Evolutionary conservation across 768 basidiomycete genomes (phyloP).

Genomic region (Suillus cothurnatus): DNA sequence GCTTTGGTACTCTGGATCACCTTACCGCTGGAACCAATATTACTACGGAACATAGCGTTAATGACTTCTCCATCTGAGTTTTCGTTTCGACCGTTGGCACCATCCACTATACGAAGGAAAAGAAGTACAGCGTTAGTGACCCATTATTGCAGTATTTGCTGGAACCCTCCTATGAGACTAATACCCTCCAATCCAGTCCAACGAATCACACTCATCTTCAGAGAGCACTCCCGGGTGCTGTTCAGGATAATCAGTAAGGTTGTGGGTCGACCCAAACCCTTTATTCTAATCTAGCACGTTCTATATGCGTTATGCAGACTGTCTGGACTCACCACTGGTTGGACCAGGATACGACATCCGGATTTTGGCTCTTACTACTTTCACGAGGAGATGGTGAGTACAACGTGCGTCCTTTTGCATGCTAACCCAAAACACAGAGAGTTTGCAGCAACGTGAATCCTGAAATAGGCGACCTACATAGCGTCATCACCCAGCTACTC

Average conservation of each 20-base stretch:
- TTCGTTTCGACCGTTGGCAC: slow-evolving; percentile 1
- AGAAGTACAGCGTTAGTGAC: not conserved
- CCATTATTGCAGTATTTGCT: not conserved
- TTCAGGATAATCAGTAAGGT: not conserved
- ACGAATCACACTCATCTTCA: not conserved
- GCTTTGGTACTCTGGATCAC: not conserved
- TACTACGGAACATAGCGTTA: not conserved
- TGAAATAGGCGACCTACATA: not conserved
- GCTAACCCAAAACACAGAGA: slow-evolving; percentile 3
- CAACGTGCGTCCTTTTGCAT: slow-evolving; percentile 16
- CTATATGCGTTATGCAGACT: not conserved
- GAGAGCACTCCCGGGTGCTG: not conserved
- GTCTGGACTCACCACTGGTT: slow-evolving; percentile 18
- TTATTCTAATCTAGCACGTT: slow-evolving; percentile 1
- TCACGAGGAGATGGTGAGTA: slow-evolving; percentile 32
- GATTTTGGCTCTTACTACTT: slow-evolving; percentile 36
- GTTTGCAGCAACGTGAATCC: slow-evolving; percentile 10
- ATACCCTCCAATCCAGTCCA: not conserved
- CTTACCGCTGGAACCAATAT: not conserved
- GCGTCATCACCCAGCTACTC: not conserved
- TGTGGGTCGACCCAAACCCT: not conserved
- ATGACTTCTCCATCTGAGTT: not conserved
- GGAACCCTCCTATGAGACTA: not conserved
- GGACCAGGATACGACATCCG: slow-evolving; percentile 32
- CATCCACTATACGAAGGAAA: not conserved